Evolutionary conservation across 805 yeast genomes (phyloP), one percentile per base, ranked within the genome.

Genomic region (Aciculoconidium aculeatum): DNA sequence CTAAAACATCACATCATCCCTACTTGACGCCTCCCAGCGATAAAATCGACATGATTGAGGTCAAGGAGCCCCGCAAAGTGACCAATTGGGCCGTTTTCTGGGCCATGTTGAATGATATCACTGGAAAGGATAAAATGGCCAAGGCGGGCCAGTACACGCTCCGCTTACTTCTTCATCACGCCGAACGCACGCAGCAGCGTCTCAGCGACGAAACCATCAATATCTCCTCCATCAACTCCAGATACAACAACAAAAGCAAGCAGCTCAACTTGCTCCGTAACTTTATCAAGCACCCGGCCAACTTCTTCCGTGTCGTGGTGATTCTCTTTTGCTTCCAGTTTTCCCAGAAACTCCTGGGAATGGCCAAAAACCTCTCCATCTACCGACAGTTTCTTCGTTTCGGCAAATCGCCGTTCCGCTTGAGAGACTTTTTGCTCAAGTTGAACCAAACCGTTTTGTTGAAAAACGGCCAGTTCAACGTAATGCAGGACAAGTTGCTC

Each of bases 41-140:
- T 16, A 12, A 12, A 10, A 10, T n/a, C 6, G 19, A 10, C 14
- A n/a, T n/a, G n/a, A n/a, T 28, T 6, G 6, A 10, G n/a, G n/a
- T n/a, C 11, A 12, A 12, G 23, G 23, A 10, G 23, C 6, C 23
- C n/a, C 7, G n/a, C 11, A 30, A 31, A 3, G 48, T 56, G 6
- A 31, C 42, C 6, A 16, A 41, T 8, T 51, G 65, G 44, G 77
- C 70, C 26, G 58, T 78, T 5, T 55, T 76, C 29, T 66, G 77
- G 54, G 60, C 63, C 18, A 53, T 79, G 49, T 48, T 78, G 30
- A 70, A 70, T 29, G 67, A 68, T 26, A 48, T 80, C 15, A 67
- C 73, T 2, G 90, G 90, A 28, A 81, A 80, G 48, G 92, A 81
- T 45, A 78, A 79, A 45, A 35, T 79, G 37, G 81, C 83, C 14